Percentiles rank a stretch among this genome's conserved stretches.
These are phyloP conservation scores for Globomyces pollinis-pini DNA, from an alignment of 192 early-diverging fungal species.

Conservation along the genomic window DNA sequence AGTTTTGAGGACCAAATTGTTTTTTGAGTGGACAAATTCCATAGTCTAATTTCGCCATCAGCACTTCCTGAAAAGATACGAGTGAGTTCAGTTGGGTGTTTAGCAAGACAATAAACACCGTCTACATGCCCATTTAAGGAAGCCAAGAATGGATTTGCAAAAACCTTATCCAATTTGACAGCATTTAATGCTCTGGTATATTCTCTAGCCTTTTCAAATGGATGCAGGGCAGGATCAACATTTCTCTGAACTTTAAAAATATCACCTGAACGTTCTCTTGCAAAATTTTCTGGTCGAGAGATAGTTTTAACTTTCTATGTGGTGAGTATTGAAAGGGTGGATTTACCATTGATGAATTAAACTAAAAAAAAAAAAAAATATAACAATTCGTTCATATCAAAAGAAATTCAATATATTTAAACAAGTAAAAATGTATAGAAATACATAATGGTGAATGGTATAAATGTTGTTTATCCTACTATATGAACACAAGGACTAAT, in stretches of 20 bases:
- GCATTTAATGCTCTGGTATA: conserved; percentile 93
- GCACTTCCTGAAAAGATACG: conserved; percentile 82
- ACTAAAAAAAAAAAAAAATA: conserved; percentile 57
- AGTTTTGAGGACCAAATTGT: conserved; percentile 62
- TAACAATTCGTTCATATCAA: conserved; percentile 71
- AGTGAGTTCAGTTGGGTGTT: conserved; percentile 83
- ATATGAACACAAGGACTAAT: too few relatives aligned
- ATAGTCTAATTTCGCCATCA: conserved; percentile 92
- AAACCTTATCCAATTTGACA: conserved; percentile 87
- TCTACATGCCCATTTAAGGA: conserved; percentile 86
- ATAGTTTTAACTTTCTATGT: conserved; percentile 90
- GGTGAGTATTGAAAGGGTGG: conserved; percentile 11
- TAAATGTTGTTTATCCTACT: too few relatives aligned
- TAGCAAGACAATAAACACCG: conserved; percentile 90
- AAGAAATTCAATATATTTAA: too few relatives aligned
- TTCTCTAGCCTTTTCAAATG: conserved; percentile 90
- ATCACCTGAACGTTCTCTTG: conserved; percentile 76
- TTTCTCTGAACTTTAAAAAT: conserved; percentile 84
- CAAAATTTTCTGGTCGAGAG: conserved; percentile 66
- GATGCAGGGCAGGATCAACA: conserved; percentile 80
- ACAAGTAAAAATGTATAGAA: too few relatives aligned
- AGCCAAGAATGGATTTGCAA: conserved; percentile 95
- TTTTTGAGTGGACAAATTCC: conserved; percentile 73
- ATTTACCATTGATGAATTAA: conserved; percentile 6
- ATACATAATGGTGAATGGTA: too few relatives aligned